phyloP scores from a whole-genome alignment of 192 early-diverging fungal species.

The Coemansia sp. region DNA sequence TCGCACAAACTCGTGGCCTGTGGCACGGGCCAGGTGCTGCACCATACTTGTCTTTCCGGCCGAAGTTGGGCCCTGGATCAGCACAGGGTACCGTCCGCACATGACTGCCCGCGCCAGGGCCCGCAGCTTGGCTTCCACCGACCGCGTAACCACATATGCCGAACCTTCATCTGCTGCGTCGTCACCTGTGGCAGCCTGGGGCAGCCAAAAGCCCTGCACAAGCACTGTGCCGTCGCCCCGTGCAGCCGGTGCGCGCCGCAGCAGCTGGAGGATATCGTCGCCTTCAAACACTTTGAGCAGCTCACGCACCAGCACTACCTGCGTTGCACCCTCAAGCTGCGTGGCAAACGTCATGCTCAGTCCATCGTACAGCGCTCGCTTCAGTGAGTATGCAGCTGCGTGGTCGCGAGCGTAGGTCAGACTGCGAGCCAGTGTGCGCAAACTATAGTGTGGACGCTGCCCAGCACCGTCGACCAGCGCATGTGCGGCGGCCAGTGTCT shows the following conservation, averaged over 20 bases:
- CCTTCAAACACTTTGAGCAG: conserved; percentile 32
- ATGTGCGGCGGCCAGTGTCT: conserved; percentile 67
- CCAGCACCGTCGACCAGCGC: conserved; percentile 85
- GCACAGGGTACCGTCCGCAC: conserved; percentile 85
- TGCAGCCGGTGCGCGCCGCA: conserved; percentile 24
- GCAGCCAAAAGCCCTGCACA: conserved; percentile 88
- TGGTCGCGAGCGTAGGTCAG: conserved; percentile 77
- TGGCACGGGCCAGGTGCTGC: conserved; percentile 85
- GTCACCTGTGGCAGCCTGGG: conserved; percentile 29
- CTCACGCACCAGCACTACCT: conserved; percentile 42
- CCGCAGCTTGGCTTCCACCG: conserved; percentile 82
- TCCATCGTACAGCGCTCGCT: conserved; percentile 89
- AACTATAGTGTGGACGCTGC: conserved; percentile 84
- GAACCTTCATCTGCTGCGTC: conserved; percentile 31
- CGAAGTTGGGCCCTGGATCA: conserved; percentile 98
- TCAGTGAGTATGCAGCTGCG: conserved; percentile 71
- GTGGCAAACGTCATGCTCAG: conserved; percentile 95
- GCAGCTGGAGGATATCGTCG: conserved; percentile 32
- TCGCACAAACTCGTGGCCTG: conserved; percentile 93
- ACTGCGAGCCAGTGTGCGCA: conserved; percentile 89
- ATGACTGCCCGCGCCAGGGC: conserved; percentile 90
- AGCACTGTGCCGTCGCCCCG: conserved; percentile 57
- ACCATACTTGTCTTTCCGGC: conserved; percentile 99
- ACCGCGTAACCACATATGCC: conserved; percentile 81
- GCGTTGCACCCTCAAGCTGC: conserved; percentile 72